Percentiles rank a stretch among this genome's conserved stretches.
Conservation (phyloP, 139 green algal species). For the Chlorella sp. region DNA sequence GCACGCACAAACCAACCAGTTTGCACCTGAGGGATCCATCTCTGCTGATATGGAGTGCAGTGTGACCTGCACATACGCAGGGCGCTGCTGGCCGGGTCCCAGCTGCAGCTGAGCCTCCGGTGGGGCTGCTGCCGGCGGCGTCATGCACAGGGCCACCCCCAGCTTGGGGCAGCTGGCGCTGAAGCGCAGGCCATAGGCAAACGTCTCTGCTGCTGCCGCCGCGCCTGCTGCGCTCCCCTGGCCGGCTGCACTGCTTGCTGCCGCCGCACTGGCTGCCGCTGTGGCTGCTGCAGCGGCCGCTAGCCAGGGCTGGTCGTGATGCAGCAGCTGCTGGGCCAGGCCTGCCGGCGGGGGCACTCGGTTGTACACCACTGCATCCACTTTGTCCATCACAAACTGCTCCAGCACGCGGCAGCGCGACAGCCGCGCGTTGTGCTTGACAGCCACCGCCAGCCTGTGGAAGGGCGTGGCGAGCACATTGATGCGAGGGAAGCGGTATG, state of each 20-base stretch:
- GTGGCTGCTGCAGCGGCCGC: neutral
- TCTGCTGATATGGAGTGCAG: slow-evolving; percentile 28
- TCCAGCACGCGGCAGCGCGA: neutral
- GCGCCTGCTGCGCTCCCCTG: too few species aligned
- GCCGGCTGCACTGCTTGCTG: neutral
- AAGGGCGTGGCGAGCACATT: too few species aligned
- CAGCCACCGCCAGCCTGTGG: slow-evolving; percentile 37
- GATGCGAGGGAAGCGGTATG: too few species aligned
- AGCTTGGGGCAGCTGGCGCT: slow-evolving; percentile 56
- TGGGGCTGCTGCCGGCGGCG: neutral
- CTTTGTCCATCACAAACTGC: slow-evolving; percentile 45
- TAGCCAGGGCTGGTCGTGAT: slow-evolving; percentile 27
- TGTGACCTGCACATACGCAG: slow-evolving; percentile 39
- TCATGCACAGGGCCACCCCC: slow-evolving; percentile 45
- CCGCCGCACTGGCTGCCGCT: neutral
- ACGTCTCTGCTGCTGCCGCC: neutral
- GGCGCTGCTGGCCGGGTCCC: neutral
- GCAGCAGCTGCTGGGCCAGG: slow-evolving; percentile 39
- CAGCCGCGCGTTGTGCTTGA: slow-evolving; percentile 47
- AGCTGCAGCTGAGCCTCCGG: too few species aligned
- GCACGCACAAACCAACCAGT: neutral
- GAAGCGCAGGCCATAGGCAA: slow-evolving; percentile 27
- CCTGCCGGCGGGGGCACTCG: neutral
- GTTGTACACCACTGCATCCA: slow-evolving; percentile 49
- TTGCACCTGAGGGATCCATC: slow-evolving; percentile 16